These are phyloP conservation scores for Pezicula radicicola DNA, from an alignment of 2,329 filamentous ascomycete species.

Conservation along the genomic window DNA sequence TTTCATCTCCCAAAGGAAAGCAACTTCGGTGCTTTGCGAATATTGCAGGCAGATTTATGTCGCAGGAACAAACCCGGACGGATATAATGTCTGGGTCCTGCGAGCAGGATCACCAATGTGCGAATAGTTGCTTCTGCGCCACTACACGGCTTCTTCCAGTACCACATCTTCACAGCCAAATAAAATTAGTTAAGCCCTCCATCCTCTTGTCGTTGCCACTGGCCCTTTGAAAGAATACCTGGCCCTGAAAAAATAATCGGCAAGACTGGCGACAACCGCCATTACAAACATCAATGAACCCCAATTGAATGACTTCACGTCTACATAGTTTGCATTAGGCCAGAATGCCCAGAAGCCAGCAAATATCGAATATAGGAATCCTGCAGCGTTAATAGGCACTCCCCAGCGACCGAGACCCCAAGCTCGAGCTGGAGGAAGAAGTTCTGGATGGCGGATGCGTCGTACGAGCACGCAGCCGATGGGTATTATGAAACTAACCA, in stretches of 20 bases:
- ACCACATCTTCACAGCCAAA: no score
- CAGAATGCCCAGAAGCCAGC: slow-evolving; percentile 45
- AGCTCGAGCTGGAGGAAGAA: slow-evolving; percentile 32
- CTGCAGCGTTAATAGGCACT: slow-evolving; percentile 35
- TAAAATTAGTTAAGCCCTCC: no score
- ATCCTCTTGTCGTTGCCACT: background rate
- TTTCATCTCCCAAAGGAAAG: no score
- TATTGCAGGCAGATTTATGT: no score
- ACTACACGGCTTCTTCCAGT: no score
- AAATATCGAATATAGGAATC: slow-evolving; percentile 37
- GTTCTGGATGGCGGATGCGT: slow-evolving; percentile 30
- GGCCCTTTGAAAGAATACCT: slow-evolving; percentile 25
- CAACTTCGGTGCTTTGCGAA: no score
- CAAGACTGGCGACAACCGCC: background rate
- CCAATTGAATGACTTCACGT: slow-evolving; percentile 42
- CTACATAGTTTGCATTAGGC: slow-evolving; percentile 33
- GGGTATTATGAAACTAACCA: slow-evolving; percentile 45
- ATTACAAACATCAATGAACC: slow-evolving; percentile 5
- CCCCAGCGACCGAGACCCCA: slow-evolving; percentile 39
- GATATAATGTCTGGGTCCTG: no score
- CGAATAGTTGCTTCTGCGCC: no score
- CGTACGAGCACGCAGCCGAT: slow-evolving; percentile 38
- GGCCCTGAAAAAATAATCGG: slow-evolving; percentile 25
- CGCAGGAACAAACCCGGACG: no score
- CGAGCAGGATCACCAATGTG: no score